Conservation (phyloP, 371 early-diverging fungal species). For the Mucor circinelloides region DNA sequence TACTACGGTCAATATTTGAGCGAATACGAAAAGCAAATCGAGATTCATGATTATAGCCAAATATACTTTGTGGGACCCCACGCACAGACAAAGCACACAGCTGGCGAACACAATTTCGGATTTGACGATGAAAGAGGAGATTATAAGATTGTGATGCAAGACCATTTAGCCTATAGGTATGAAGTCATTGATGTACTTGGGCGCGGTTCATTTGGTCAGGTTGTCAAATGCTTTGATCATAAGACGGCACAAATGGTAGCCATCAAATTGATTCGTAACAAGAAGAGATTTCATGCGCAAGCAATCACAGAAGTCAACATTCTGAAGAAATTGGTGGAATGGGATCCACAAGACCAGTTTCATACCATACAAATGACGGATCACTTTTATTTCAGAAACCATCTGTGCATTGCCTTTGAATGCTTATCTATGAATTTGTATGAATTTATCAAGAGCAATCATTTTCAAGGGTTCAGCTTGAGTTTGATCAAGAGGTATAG, state of each 20-base stretch:
- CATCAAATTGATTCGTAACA: conserved; percentile 88
- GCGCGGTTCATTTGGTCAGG: conserved; percentile 93
- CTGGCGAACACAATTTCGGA: conserved; percentile 57
- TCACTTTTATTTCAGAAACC: conserved; percentile 82
- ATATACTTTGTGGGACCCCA: conserved; percentile 85
- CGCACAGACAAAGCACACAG: conserved; percentile 41
- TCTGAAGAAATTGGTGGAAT: conserved; percentile 61
- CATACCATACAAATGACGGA: conserved; percentile 78
- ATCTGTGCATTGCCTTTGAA: conserved; percentile 91
- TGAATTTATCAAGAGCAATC: conserved; percentile 84
- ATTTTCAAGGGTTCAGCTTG: conserved; percentile 80
- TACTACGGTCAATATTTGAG: conserved; percentile 56
- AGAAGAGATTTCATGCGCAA: conserved; percentile 86
- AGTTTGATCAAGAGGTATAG: conserved; percentile 60
- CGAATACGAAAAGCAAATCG: conserved; percentile 72
- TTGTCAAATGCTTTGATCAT: conserved; percentile 83
- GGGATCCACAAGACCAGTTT: conserved; percentile 67
- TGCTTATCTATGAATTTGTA: conserved; percentile 87
- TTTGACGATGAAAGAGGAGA: conserved; percentile 89
- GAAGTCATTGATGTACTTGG: conserved; percentile 82
- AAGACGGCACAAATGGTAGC: conserved; percentile 73
- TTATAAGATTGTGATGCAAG: conserved; percentile 71
- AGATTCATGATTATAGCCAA: conserved; percentile 74
- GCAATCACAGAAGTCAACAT: conserved; percentile 86
- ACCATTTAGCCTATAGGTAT: conserved; percentile 83